Conservation (phyloP, 306 rosid species). For the Calophaca sinica region DNA sequence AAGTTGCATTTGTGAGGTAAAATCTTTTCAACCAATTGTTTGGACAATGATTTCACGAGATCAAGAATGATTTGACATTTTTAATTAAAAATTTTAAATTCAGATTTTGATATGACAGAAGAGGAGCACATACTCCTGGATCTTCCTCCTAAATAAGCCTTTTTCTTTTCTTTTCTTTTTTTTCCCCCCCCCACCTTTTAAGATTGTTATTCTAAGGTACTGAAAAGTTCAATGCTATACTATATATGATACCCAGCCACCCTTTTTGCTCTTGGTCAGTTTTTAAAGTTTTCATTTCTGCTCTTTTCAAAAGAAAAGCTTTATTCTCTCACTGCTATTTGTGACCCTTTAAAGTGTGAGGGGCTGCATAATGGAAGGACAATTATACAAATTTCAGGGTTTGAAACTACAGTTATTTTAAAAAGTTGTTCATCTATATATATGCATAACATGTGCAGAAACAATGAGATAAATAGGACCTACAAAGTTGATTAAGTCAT, state of each 20-base stretch:
- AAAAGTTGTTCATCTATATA: neutral
- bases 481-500: neutral
- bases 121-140: slow-evolving; percentile 48
- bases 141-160: slow-evolving; percentile 46
- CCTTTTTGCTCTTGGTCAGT: slow-evolving; percentile 44
- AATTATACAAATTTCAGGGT: slow-evolving; percentile 12
- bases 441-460: slow-evolving; percentile 21
- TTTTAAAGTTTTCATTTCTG: slow-evolving; percentile 39
- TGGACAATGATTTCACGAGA: slow-evolving; percentile 32
- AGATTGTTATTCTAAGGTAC: slow-evolving; percentile 41
- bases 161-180: too few species aligned
- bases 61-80: slow-evolving; percentile 18
- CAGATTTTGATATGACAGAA: neutral
- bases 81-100: neutral
- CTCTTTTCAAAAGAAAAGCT: slow-evolving; percentile 20
- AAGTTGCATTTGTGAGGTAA: neutral
- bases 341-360: slow-evolving; percentile 44
- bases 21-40: slow-evolving; percentile 25
- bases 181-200: slow-evolving; percentile 34
- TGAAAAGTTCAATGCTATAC: slow-evolving; percentile 38
- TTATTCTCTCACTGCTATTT: slow-evolving; percentile 38
- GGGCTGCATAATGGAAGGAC: slow-evolving; percentile 42
- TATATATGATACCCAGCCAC: slow-evolving; percentile 22
- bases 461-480: slow-evolving; percentile 7
- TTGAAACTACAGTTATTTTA: neutral